These are phyloP conservation scores for Phytopythium boreale DNA, from an alignment of 352 stramenopile species.

Conservation along the genomic window DNA sequence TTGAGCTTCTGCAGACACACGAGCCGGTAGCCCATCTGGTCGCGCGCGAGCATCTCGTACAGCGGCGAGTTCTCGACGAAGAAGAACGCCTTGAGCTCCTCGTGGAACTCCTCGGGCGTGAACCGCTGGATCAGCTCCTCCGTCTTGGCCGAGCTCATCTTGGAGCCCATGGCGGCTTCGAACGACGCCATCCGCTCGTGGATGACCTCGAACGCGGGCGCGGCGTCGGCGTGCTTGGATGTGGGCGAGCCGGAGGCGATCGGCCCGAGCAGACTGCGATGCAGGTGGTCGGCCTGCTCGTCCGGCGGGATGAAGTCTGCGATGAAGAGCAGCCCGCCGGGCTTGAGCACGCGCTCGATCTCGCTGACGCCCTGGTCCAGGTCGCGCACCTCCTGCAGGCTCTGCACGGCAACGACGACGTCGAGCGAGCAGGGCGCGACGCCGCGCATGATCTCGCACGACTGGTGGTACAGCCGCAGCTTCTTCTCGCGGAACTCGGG, in stretches of 20 bases:
- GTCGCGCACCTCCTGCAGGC: conserved; percentile 62
- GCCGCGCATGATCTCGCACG: conserved; percentile 58
- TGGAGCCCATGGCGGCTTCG: conserved; percentile 39
- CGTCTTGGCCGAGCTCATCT: conserved; percentile 29
- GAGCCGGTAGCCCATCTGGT: conserved; percentile 50
- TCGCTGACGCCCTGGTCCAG: conserved; percentile 41
- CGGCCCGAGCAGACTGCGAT: conserved; percentile 34
- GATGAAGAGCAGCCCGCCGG: conserved; percentile 54
- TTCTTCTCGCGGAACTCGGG: conserved; percentile 31
- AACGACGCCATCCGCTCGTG: conserved; percentile 46
- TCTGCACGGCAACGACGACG: conserved; percentile 50
- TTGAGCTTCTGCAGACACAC: conserved; percentile 41
- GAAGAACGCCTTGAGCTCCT: conserved; percentile 55
- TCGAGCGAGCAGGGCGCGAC: conserved; percentile 54
- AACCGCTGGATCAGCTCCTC: conserved; percentile 36
- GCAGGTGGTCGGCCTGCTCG: conserved; percentile 27
- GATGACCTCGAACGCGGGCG: conserved; percentile 36
- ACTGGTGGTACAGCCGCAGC: conserved; percentile 60
- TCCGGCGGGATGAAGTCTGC: conserved; percentile 67
- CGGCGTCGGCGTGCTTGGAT: conserved; percentile 14
- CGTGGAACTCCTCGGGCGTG: conserved; percentile 41
- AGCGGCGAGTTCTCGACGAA: conserved; percentile 42
- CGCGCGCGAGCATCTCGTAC: conserved; percentile 42
- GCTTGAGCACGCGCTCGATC: conserved; percentile 56
- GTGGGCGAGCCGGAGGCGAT: conserved; percentile 22